Evolutionary conservation across 139 green algal species (phyloP).

Genomic region (Coelastrella sp.): DNA sequence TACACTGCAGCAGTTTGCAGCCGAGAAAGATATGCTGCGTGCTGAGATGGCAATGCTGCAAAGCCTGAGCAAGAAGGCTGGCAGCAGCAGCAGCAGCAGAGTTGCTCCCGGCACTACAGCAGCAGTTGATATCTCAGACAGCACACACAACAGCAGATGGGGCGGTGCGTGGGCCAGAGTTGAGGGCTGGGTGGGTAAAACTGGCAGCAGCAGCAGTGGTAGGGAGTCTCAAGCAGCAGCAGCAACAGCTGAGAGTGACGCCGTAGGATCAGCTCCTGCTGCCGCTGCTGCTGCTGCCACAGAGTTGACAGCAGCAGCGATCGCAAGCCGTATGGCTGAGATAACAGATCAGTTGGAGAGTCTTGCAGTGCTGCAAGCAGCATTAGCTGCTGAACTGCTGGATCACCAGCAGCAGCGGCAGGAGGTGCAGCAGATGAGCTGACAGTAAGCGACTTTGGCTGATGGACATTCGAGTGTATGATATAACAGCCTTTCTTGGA

Average conservation of each 20-base stretch:
- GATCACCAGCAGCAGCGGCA: conserved; percentile 22
- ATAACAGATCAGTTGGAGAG: conserved; percentile 29
- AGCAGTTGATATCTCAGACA: not conserved
- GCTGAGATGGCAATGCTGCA: conserved; percentile 15
- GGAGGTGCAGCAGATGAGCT: not conserved
- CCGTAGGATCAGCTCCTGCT: too few relatives aligned
- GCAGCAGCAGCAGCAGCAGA: not conserved
- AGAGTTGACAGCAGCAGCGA: not conserved
- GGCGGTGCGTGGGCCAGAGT: too few relatives aligned
- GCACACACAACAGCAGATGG: not conserved
- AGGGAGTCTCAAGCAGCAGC: not conserved
- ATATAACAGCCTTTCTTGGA: too few relatives aligned
- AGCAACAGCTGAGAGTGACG: not conserved
- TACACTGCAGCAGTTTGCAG: conserved; percentile 18
- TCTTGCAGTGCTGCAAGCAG: conserved; percentile 5
- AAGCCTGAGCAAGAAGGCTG: not conserved
- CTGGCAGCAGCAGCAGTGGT: not conserved
- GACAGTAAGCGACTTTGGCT: not conserved
- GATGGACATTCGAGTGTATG: not conserved
- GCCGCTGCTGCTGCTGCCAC: too few relatives aligned
- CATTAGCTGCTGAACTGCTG: not conserved
- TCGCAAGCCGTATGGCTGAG: conserved; percentile 3
- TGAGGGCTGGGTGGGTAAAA: too few relatives aligned
- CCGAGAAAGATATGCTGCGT: conserved; percentile 13
- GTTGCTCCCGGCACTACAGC: not conserved